These are phyloP conservation scores for Colletotrichum aenigma DNA, from an alignment of 2,329 filamentous ascomycete genomes.

Conservation along the genomic window DNA sequence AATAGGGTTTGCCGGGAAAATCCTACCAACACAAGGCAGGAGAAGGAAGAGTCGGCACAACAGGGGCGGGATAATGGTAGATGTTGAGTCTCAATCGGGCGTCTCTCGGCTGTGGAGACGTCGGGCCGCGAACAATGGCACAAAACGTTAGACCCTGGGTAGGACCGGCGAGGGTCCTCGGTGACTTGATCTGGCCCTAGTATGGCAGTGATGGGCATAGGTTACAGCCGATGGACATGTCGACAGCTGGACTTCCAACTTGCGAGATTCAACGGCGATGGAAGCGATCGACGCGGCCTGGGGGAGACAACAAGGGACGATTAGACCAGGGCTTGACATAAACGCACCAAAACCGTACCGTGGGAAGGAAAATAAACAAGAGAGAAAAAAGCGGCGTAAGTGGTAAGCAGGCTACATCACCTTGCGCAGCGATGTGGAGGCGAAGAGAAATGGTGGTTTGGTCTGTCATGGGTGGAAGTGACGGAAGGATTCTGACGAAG, in stretches of 20 bases:
- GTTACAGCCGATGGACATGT: background rate
- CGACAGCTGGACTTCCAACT: background rate
- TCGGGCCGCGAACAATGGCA: background rate
- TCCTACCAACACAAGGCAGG: background rate
- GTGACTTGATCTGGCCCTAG: background rate
- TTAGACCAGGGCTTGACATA: background rate
- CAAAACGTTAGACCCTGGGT: background rate
- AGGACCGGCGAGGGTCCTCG: background rate
- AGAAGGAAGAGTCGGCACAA: background rate
- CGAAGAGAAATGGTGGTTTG: background rate
- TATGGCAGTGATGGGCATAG: background rate
- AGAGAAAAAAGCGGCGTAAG: background rate
- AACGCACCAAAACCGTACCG: background rate
- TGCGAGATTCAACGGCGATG: background rate
- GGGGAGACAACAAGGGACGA: background rate
- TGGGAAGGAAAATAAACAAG: background rate
- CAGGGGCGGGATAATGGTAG: background rate
- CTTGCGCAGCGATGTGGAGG: background rate
- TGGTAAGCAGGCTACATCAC: background rate
- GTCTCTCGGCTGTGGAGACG: slow-evolving; percentile 11
- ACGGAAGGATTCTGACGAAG: slow-evolving; percentile 7
- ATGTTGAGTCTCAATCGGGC: background rate
- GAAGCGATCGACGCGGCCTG: background rate
- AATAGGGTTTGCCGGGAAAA: slow-evolving; percentile 17
- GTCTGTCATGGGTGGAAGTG: background rate